phyloP scores from a whole-genome alignment of 2,329 filamentous ascomycete genomes.

The Neonectria coccinea region DNA sequence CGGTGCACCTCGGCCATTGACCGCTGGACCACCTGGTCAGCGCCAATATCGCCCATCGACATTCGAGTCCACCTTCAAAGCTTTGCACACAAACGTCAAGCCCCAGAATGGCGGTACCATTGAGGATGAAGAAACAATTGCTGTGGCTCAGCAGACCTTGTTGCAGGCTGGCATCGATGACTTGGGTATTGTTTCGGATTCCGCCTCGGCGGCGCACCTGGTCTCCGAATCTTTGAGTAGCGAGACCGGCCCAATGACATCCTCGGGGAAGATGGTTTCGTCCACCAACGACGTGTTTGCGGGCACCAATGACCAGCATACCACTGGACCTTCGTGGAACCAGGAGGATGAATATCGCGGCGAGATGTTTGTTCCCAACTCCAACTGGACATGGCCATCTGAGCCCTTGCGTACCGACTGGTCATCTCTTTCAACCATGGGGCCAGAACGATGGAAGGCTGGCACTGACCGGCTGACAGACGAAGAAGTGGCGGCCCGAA shows the following conservation, averaged over 20 bases:
- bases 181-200: conserved; percentile 26
- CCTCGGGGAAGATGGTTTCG: not conserved
- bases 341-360: not conserved
- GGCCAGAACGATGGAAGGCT: conserved; percentile 27
- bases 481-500: conserved; percentile 42
- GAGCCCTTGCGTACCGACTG: conserved; percentile 19
- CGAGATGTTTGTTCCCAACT: conserved; percentile 12
- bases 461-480: conserved; percentile 38
- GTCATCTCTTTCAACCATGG: conserved; percentile 14
- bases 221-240: conserved; percentile 14
- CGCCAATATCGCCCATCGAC: conserved; percentile 61
- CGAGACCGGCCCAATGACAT: conserved; percentile 5
- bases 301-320: conserved; percentile 9
- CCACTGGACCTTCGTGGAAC: conserved; percentile 2
- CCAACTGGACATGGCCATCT: conserved; percentile 25
- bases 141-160: conserved; percentile 40
- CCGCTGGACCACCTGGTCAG: conserved; percentile 66
- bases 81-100: conserved; percentile 45
- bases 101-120: conserved; percentile 42
- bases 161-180: conserved; percentile 41
- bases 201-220: conserved; percentile 18
- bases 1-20: conserved; percentile 63
- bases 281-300: conserved; percentile 13
- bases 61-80: conserved; percentile 54
- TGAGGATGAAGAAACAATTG: conserved; percentile 42